phyloP scores from a whole-genome alignment of 2,329 filamentous ascomycete genomes.

The Herpotrichia juniperi region DNA sequence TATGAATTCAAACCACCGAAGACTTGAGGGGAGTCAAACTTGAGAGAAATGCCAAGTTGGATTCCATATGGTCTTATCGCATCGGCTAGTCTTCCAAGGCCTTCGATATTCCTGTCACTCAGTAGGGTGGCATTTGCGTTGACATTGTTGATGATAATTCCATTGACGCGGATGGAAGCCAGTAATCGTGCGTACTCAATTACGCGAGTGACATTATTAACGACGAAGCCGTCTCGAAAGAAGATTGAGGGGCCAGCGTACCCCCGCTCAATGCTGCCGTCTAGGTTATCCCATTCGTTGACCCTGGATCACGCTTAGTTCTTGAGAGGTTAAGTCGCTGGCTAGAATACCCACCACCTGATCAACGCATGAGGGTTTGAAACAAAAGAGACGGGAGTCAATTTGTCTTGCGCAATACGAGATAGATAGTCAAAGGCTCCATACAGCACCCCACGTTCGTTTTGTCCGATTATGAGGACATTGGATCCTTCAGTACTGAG shows the following conservation, averaged over 20 bases:
- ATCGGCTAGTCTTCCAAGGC: conserved; percentile 67
- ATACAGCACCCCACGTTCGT: conserved; percentile 71
- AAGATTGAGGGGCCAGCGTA: conserved; percentile 73
- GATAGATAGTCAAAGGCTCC: conserved; percentile 73
- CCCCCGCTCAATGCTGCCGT: conserved; percentile 70
- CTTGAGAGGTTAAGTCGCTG: not conserved
- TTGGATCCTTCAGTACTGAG: conserved; percentile 55
- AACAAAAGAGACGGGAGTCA: conserved; percentile 54
- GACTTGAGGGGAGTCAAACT: conserved; percentile 68
- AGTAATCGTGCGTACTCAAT: conserved; percentile 69
- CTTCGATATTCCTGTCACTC: conserved; percentile 63
- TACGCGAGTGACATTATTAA: conserved; percentile 65
- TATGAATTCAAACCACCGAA: conserved; percentile 65
- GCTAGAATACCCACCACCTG: conserved; percentile 62
- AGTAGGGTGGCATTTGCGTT: conserved; percentile 69
- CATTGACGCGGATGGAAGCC: conserved; percentile 71
- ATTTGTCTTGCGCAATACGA: conserved; percentile 65
- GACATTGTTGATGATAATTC: conserved; percentile 72
- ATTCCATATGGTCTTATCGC: conserved; percentile 71
- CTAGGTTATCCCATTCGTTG: conserved; percentile 73
- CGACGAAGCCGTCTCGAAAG: conserved; percentile 63
- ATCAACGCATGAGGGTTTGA: conserved; percentile 66
- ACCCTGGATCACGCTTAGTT: not conserved
- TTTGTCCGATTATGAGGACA: conserved; percentile 67
- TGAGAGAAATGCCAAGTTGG: conserved; percentile 68